Evolutionary conservation across 2,329 filamentous ascomycete genomes (phyloP).

Genomic region (Aspergillus fructus): DNA sequence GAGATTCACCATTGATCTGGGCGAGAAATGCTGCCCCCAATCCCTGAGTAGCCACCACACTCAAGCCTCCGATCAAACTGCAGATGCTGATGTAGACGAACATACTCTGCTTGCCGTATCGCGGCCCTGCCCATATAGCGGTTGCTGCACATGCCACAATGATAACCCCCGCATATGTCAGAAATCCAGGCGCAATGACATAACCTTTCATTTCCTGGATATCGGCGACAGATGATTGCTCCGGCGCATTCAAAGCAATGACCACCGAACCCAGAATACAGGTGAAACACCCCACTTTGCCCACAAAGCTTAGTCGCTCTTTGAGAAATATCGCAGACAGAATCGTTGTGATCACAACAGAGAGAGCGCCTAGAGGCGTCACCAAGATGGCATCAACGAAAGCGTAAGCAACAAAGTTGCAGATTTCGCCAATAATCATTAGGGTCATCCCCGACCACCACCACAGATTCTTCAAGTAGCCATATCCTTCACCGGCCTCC

Average conservation of each 20-base stretch:
- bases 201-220: constrained; percentile 92
- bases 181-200: constrained; percentile 81
- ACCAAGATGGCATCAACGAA: constrained; percentile 97
- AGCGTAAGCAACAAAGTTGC: constrained; percentile 95
- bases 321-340: constrained; percentile 94
- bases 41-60: constrained; percentile 92
- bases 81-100: constrained; percentile 96
- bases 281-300: constrained; percentile 92
- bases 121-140: constrained; percentile 77
- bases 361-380: constrained; percentile 84
- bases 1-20: constrained; percentile 74
- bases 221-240: constrained; percentile 76
- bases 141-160: constrained; percentile 70
- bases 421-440: constrained; percentile 95
- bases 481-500: constrained; percentile 92
- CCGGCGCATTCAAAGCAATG: constrained; percentile 90
- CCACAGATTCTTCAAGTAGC: constrained; percentile 89
- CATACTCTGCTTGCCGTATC: constrained; percentile 96
- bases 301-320: constrained; percentile 90
- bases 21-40: constrained; percentile 88
- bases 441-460: constrained; percentile 97
- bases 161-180: constrained; percentile 80
- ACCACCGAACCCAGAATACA: constrained; percentile 92
- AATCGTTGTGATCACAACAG: constrained; percentile 88
- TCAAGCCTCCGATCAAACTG: constrained; percentile 89